Conservation (phyloP, 2,329 filamentous ascomycete species). For the Colletotrichum cordylinicola region DNA sequence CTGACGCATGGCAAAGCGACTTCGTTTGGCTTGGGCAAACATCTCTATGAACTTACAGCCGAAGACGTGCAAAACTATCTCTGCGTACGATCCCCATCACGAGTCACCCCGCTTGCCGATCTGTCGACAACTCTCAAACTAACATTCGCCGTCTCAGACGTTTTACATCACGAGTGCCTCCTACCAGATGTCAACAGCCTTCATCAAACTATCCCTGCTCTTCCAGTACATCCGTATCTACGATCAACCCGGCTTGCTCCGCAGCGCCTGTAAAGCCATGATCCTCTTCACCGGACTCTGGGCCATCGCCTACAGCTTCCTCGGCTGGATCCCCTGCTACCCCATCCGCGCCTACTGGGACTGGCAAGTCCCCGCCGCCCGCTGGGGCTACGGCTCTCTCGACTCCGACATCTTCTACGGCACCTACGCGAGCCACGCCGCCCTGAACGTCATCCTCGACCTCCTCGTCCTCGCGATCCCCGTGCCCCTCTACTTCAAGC, state of each 20-base stretch:
- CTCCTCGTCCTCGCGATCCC: constrained; percentile 36
- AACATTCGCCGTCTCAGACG: constrained; percentile 24
- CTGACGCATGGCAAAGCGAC: constrained; percentile 22
- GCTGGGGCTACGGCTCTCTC: constrained; percentile 37
- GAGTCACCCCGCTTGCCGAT: neutral
- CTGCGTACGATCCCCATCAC: constrained; percentile 19
- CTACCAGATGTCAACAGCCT: constrained; percentile 36
- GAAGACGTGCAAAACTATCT: constrained; percentile 25
- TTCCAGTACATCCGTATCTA: constrained; percentile 43
- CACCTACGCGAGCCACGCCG: constrained; percentile 37
- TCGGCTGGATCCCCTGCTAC: constrained; percentile 35
- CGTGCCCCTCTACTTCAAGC: constrained; percentile 35
- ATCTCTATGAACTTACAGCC: constrained; percentile 22
- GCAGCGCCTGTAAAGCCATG: constrained; percentile 22
- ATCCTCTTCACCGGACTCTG: constrained; percentile 26
- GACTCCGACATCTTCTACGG: constrained; percentile 28
- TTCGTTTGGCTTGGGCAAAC: constrained; percentile 30
- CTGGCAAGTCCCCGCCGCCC: constrained; percentile 26
- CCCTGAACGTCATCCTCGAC: constrained; percentile 38
- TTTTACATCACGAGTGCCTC: constrained; percentile 37
- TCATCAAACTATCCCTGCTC: constrained; percentile 42
- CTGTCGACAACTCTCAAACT: neutral
- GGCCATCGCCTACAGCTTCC: constrained; percentile 25
- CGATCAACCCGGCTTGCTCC: constrained; percentile 27
- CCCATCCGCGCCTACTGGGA: constrained; percentile 25